phyloP scores from a whole-genome alignment of 164 flowering plant genomes.

The Protea cynaroides region DNA sequence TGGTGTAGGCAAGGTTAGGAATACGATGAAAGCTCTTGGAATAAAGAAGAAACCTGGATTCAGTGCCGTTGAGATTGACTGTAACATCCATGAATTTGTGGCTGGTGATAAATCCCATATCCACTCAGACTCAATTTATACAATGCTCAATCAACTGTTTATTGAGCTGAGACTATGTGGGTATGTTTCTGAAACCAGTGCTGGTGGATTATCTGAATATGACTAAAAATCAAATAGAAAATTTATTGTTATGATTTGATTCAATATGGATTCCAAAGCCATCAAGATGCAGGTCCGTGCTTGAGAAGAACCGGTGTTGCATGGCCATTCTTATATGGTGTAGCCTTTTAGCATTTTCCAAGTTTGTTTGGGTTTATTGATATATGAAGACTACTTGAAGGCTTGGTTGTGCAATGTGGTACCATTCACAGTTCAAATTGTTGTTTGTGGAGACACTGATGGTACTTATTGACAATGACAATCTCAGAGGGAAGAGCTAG shows the following conservation, averaged over 20 bases:
- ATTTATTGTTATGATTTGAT: neutral
- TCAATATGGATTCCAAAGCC: no score
- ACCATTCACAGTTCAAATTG: no score
- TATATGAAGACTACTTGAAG: no score
- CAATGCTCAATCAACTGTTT: neutral
- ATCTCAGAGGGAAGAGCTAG: no score
- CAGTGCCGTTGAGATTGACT: neutral
- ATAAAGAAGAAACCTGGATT: neutral
- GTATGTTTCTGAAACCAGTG: neutral
- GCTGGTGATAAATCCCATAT: neutral
- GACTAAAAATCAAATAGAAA: neutral
- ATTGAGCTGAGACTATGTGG: neutral
- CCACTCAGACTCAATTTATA: neutral
- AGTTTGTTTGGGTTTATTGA: no score
- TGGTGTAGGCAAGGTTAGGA: neutral
- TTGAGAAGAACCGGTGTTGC: no score
- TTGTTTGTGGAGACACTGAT: no score
- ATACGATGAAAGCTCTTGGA: neutral
- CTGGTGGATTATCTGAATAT: neutral
- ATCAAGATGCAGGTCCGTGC: no score
- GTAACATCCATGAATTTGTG: neutral
- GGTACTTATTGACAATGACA: no score
- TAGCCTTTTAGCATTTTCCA: no score
- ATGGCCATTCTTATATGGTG: no score
- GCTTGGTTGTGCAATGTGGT: no score